A percentile compares a stretch with the other conserved stretches of the same genome.
These are phyloP conservation scores for Escallonia rubra DNA, from an alignment of 129 eudicot genomes.

Conservation along the genomic window DNA sequence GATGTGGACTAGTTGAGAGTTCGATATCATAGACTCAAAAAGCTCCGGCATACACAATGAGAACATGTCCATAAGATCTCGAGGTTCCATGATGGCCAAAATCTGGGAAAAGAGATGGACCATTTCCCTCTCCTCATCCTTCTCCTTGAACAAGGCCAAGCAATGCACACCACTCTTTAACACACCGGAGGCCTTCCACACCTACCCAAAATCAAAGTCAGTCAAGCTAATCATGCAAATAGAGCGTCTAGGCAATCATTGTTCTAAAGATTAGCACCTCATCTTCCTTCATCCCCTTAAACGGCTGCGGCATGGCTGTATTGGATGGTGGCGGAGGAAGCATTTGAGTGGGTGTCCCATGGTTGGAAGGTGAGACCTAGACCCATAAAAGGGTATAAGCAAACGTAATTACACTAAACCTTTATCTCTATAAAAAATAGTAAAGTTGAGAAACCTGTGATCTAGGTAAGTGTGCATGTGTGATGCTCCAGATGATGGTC, in stretches of 20 bases:
- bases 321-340: slow-evolving; percentile 56
- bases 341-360: slow-evolving; percentile 81
- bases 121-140: slow-evolving; percentile 96
- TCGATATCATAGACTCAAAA: slow-evolving; percentile 96
- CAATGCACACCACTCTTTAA: slow-evolving; percentile 97
- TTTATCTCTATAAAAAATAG: not conserved
- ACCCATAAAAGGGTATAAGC: slow-evolving; percentile 6
- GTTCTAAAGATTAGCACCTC: slow-evolving; percentile 50
- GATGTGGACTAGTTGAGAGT: slow-evolving; percentile 85
- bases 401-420: not conserved
- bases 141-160: slow-evolving; percentile 85
- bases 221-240: slow-evolving; percentile 14
- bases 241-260: not conserved
- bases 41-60: slow-evolving; percentile 97
- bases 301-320: slow-evolving; percentile 57
- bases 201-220: slow-evolving; percentile 34
- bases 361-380: slow-evolving; percentile 76
- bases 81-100: slow-evolving; percentile 92
- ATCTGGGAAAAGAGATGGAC: slow-evolving; percentile 84
- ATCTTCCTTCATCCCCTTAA: slow-evolving; percentile 95
- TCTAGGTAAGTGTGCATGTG: slow-evolving; percentile 92
- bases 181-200: slow-evolving; percentile 95
- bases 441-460: slow-evolving; percentile 57
- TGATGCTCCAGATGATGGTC: slow-evolving; percentile 97
- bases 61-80: slow-evolving; percentile 99